Evolutionary conservation across 176 grass and related monocot species (phyloP), one percentile per base, ranked within the genome.

Genomic region (Guadua angustifolia): DNA sequence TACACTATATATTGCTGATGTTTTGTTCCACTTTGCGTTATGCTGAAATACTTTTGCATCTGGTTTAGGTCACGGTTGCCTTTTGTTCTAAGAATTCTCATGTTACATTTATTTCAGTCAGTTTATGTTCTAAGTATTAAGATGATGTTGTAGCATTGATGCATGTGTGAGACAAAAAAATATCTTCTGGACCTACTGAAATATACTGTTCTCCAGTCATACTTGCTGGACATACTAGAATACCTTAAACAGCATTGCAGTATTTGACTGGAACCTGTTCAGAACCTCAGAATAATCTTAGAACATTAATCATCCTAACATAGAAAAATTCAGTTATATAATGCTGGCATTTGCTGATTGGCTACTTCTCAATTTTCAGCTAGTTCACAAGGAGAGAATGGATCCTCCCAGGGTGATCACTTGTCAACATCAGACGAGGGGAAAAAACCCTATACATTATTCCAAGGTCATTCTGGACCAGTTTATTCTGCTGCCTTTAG

Each of bases 391-490:
- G 89, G 85, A 70, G 91, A 90, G 81, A 93, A 94, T 38, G 93
- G 86, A 62, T 83, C 88, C 62, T 83, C 86, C 36, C 84, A 88
- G 64, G 77, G 71, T 69, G 92, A 92, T 50, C 87, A 85, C 76
- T 63, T 89, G 44, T 73, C 89, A 56, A 82, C 59, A 68, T 84
- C 72, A 70, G 94, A 98, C 55, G 92, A 95, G 58, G 73, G 83
- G 26, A 90, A 87, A 89, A 90, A 81, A 72, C 61, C 93, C 1
- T 95, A 95, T 74, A 87, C 93, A 64, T 83, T 98, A 76, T 91
- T 95, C 73, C 91, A 98, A 81, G 96, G 96, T 75, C 96, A 98
- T 82, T 88, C 91, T 81, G 96, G 93, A 46, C 96, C 96, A 79
- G 91, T 98, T 87, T 93, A 95, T 89, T 98, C 96, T 3, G 85